Conservation (phyloP, 495 filamentous ascomycete genomes). For the Penicillium turbatum region DNA sequence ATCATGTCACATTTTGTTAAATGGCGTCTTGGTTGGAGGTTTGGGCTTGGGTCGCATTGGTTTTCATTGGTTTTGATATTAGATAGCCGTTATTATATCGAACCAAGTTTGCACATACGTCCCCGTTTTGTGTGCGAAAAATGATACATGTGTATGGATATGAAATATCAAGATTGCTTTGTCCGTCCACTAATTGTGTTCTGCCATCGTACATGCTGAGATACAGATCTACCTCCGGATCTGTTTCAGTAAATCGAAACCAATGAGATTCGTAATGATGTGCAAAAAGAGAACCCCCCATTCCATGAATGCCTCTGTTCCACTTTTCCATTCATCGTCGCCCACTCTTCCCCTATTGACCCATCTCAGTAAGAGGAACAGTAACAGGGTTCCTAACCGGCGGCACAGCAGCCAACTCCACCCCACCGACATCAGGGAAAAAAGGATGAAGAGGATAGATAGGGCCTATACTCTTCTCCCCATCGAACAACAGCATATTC, state of each 20-base stretch:
- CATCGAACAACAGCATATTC: constrained; percentile 91
- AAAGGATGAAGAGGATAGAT: constrained; percentile 80
- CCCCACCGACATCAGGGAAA: constrained; percentile 41
- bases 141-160: background rate
- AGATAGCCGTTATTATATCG: background rate
- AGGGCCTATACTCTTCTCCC: constrained; percentile 67
- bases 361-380: background rate
- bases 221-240: background rate
- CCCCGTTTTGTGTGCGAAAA: background rate
- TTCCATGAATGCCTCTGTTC: too few relatives aligned
- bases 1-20: background rate
- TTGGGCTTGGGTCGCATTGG: background rate
- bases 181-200: background rate
- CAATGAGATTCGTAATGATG: constrained; percentile 3
- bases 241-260: background rate
- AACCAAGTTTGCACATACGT: background rate
- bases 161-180: background rate
- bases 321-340: background rate
- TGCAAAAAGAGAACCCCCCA: too few relatives aligned
- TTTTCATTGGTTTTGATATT: background rate
- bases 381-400: constrained; percentile 27
- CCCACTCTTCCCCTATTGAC: background rate
- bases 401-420: constrained; percentile 27
- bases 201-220: constrained; percentile 1
- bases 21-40: constrained; percentile 5